Percentiles rank a stretch among this genome's conserved stretches.
Conservation (phyloP, 768 basidiomycete species). For the Termitomyces sp. region DNA sequence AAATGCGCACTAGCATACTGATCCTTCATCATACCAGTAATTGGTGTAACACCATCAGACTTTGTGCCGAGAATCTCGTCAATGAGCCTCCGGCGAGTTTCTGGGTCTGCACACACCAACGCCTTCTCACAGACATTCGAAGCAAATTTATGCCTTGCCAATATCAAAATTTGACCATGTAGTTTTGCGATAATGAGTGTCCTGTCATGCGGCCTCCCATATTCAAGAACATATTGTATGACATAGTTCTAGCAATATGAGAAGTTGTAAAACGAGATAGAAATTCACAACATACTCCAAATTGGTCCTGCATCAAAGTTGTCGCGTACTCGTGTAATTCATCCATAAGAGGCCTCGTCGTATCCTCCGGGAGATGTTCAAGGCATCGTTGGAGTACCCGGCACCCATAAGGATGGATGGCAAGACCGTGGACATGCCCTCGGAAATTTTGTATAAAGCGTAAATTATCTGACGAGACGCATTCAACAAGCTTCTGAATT, state of each 20-base stretch:
- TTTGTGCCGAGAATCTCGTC: slow-evolving; percentile 73
- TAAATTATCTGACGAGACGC: slow-evolving; percentile 70
- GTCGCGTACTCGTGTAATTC: slow-evolving; percentile 62
- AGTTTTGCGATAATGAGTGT: slow-evolving; percentile 61
- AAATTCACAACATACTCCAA: slow-evolving; percentile 58
- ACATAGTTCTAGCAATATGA: slow-evolving; percentile 74
- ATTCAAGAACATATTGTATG: slow-evolving; percentile 86
- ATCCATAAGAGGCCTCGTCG: slow-evolving; percentile 68
- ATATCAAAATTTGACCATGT: slow-evolving; percentile 68
- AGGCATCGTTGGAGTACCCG: slow-evolving; percentile 92
- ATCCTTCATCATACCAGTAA: slow-evolving; percentile 78
- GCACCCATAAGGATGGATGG: slow-evolving; percentile 90
- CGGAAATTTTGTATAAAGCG: slow-evolving; percentile 71
- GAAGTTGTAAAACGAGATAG: neutral
- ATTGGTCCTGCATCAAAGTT: slow-evolving; percentile 22
- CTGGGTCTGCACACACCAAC: slow-evolving; percentile 55
- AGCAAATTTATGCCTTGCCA: slow-evolving; percentile 88
- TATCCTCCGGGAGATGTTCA: slow-evolving; percentile 69
- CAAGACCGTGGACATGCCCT: slow-evolving; percentile 73
- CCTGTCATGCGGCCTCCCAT: slow-evolving; percentile 68
- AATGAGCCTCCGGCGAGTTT: slow-evolving; percentile 64
- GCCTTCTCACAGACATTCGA: slow-evolving; percentile 97
- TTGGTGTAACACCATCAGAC: slow-evolving; percentile 61
- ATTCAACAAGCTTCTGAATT: slow-evolving; percentile 84
- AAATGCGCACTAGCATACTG: slow-evolving; percentile 74